Percentiles rank a stretch among this genome's conserved stretches.
phyloP scores from a whole-genome alignment of 495 filamentous ascomycete genomes.

The Pseudomonodictys pantanalensis region DNA sequence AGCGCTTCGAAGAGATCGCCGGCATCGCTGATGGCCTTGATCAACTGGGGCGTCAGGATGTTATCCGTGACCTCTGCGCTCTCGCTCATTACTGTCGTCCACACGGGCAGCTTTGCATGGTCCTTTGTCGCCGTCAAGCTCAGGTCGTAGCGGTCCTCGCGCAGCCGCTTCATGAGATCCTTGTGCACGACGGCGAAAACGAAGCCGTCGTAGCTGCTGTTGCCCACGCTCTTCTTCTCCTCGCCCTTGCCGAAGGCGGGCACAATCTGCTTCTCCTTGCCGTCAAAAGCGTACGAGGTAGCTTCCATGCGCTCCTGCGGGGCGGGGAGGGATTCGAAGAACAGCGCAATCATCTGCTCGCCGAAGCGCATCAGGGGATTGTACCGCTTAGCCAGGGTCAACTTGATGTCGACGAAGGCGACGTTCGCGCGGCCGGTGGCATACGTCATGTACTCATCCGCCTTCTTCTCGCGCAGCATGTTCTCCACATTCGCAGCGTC shows the following conservation, averaged over 20 bases:
- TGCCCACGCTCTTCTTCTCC: constrained; percentile 55
- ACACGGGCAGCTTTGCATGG: constrained; percentile 80
- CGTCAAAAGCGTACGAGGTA: constrained; percentile 82
- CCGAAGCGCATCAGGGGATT: constrained; percentile 73
- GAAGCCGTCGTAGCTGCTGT: constrained; percentile 82
- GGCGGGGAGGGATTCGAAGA: constrained; percentile 69
- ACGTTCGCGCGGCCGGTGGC: constrained; percentile 93
- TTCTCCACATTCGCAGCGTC: constrained; percentile 53
- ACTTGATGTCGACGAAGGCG: constrained; percentile 79
- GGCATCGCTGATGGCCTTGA: constrained; percentile 74
- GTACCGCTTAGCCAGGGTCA: constrained; percentile 82
- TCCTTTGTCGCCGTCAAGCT: constrained; percentile 91
- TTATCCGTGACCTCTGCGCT: constrained; percentile 91
- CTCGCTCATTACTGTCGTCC: constrained; percentile 95
- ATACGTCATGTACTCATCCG: constrained; percentile 81
- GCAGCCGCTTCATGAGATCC: constrained; percentile 81
- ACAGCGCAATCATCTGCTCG: constrained; percentile 67
- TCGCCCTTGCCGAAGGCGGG: constrained; percentile 54
- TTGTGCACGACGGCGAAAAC: constrained; percentile 97
- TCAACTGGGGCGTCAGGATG: constrained; percentile 77
- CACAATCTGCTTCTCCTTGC: constrained; percentile 75
- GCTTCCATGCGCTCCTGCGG: constrained; percentile 72
- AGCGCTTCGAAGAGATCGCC: constrained; percentile 83
- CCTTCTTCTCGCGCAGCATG: constrained; percentile 74
- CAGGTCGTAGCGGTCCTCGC: constrained; percentile 91